A percentile compares a stretch with the other conserved stretches of the same genome.
Evolutionary conservation across 1,284 basidiomycete species (phyloP).

Genomic region (Austropuccinia psidii): DNA sequence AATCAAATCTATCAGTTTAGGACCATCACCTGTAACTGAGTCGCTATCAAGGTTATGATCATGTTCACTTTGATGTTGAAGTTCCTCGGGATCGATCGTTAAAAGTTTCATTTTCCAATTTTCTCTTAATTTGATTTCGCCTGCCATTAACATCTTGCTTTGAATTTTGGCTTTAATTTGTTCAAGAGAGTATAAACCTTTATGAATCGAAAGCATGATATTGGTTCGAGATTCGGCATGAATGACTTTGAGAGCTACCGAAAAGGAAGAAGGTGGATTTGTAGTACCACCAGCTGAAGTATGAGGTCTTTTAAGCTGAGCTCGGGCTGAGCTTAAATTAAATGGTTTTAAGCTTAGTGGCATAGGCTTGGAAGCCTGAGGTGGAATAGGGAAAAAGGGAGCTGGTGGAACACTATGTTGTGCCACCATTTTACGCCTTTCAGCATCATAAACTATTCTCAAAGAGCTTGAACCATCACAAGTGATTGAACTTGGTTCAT

Average conservation of each 20-base stretch:
- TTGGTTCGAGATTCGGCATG: conserved; percentile 17
- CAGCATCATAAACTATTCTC: not conserved
- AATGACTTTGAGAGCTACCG: conserved; percentile 1
- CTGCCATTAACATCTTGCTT: conserved; percentile 4
- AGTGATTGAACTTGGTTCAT: not conserved
- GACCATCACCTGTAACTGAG: conserved; percentile 14
- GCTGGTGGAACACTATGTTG: not conserved
- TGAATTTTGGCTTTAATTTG: conserved; percentile 21
- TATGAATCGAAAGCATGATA: conserved; percentile 14
- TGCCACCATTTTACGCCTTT: not conserved
- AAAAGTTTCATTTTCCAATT: conserved; percentile 5
- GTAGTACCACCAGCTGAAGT: not conserved
- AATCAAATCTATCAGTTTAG: not conserved
- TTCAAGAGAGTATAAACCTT: not conserved
- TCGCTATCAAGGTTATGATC: not conserved
- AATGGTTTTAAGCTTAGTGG: not conserved
- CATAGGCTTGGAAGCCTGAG: not conserved
- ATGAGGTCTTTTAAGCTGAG: too few relatives aligned
- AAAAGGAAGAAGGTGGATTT: too few relatives aligned
- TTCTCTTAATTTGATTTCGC: not conserved
- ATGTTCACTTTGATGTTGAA: not conserved
- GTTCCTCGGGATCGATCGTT: conserved; percentile 5
- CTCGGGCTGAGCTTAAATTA: not conserved
- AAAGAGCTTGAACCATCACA: not conserved
- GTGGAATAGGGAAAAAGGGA: conserved; percentile 23